Evolutionary conservation across 2,329 filamentous ascomycete species (phyloP), one percentile per base, ranked within the genome.

Genomic region (Trichoderma oligosporum): DNA sequence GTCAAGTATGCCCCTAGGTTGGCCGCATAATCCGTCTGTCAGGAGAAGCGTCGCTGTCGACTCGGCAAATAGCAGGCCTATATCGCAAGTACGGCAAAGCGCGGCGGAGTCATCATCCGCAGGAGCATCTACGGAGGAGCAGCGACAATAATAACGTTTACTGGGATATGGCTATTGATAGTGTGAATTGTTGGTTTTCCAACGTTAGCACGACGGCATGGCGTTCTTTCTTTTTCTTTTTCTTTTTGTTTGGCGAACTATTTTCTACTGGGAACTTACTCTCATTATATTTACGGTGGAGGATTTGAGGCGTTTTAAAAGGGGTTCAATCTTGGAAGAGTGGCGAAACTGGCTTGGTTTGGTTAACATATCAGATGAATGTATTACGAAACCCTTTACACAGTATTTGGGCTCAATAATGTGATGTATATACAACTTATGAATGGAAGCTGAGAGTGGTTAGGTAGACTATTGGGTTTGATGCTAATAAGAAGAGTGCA

Each of bases 1-100:
- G 11, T 73, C 71, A 7, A 73, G 64, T 29, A 73, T 73, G 72
- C 71, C 72, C 1, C 61, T 68, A 7, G 72, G 72, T 16, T 74
- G 72, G 72, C 70, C 71, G 16, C 65, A 69, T 31, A 72, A 72
- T 20, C 64, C 64, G 14, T 63, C 66, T 1, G 52, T 70, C 29
- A 63, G 70, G 46, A 60, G 52, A 39, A 69, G 66, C 48, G 33
- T 51, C 16, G 22, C 61, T 20, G 56, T 52, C 41, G 52, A 56
- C 22, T 33, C 53, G 9, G 53, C 35, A 8, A 41, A 20, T 12
- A 36, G 29, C 16, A 38, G 24, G 16, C 51, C 22, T 14, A 18
- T 18, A 4, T 44, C 39, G 20, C 14, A 8, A 1, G 27, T 11
- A 31, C 27, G 11, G 5, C 27, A 11, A 5, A 11, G 11, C 22